Evolutionary conservation across 306 rosid genomes (phyloP), one percentile per base, ranked within the genome.

Genomic region (Inga laurina): DNA sequence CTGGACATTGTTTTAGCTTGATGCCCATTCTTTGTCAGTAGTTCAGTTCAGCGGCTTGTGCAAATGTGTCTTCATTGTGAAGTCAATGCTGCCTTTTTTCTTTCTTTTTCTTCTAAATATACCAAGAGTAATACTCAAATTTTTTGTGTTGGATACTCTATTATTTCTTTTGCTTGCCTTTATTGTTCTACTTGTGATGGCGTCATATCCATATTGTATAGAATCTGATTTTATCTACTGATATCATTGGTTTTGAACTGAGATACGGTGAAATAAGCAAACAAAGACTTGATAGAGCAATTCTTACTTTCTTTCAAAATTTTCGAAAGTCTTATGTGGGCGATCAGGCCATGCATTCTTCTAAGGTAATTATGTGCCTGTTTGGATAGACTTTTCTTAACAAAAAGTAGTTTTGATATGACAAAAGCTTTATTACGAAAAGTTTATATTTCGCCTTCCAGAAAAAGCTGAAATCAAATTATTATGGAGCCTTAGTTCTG

Each of bases 271-370:
- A 92, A 87, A 64, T 90, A 85, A 89, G 98, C 95, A 97, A 97
- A 88, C 99, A 97, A 87, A 87, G 99, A 83, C 95, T 97, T 74
- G 99, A 97, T 87, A 94, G 98, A 84, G 99, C 98, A 84, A 90
- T 97, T 80, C 99, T 97, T 84, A 92, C 94, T 27, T 97, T 97
- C 89, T 97, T 92, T 88, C 99, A 97, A 87, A 87, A 97, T 88
- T 97, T 97, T 75, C 89, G 98, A 18, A 94, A 94, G 92, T 94
- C 99, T 74, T 97, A 94, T 64, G 95, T 97, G 9, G 99, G 99
- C 74, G 99, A 97, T 85, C 98, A 97, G 89, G 99, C 98, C 78
- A 94, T 97, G 94, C 99, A 94, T 88, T 97, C 98, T 83, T 97
- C 99, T 13, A 97, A 94, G 99, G 99, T 97, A 91, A 87, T 79